Base-by-base conservation (phyloP, 2,329 filamentous ascomycete species). In the Didymellaceae sp. region DNA sequence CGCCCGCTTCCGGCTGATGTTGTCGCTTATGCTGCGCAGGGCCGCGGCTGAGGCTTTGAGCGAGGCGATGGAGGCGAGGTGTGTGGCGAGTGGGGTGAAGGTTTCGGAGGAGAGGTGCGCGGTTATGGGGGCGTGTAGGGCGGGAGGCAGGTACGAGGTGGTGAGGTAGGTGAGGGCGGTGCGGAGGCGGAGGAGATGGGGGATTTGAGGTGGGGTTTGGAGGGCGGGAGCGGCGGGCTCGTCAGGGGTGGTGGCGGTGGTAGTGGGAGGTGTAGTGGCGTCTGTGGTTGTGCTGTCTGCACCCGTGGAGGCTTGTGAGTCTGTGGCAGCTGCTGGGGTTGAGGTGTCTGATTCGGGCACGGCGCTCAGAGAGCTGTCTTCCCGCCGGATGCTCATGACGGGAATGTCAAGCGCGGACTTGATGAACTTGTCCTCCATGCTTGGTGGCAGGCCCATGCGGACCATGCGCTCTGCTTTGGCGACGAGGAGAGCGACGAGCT, bases 371-470 rank as follows among this genome's bases (percentile, higher is more conserved):
- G 48, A 72, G 66, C 70, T 79, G 30, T 83, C 78, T 47, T 86
- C 81, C 35, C 84, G 80, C 63, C 81, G 86, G 31, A 91, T 79
- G 24, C 84, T 84, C 61, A 90, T 77, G 33, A 96, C 78, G 0
- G 94, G 93, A 4, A 86, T 82, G 61, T 94, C 89, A 5, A 99
- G 78, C 2, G 83, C 82, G 64, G 87, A 87, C 42, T 80, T 83
- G 7, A 99, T 85, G 61, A 96, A 95, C 32, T 84, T 87, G 37
- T 94, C 89, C 68, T 97, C 93, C 80, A 99, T 82, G 61, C 88
- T 96, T 6, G 78, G 75, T 1, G 94, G 91, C 8, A 97, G 75
- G 0, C 86, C 84, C 1, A 75, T 77, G 4, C 76, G 73, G n/a
- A 80, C 79, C 80, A 95, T 88, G 5, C 79, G 79, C 54, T 80